phyloP scores from a whole-genome alignment of 495 filamentous ascomycete genomes.

The Amorphotheca resinae region DNA sequence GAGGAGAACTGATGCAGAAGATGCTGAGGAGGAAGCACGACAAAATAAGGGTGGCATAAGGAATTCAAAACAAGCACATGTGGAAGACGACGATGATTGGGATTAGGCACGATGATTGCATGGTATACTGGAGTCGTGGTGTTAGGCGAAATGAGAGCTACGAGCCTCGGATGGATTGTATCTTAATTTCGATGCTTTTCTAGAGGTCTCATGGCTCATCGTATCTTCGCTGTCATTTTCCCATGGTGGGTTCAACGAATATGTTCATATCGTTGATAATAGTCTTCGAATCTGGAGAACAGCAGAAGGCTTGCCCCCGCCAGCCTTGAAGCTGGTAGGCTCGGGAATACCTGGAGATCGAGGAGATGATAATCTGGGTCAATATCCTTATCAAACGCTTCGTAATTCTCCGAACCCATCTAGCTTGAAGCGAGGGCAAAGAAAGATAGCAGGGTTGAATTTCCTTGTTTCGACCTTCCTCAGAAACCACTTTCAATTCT shows the following conservation, averaged over 20 bases:
- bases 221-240: not conserved
- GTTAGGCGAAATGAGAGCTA: not conserved
- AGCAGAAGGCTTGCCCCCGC: not conserved
- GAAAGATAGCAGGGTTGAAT: too few species aligned
- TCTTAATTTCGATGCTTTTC: not conserved
- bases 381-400: too few species aligned
- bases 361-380: too few species aligned
- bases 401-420: too few species aligned
- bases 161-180: not conserved
- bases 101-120: slow-evolving; percentile 36
- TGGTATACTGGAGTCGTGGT: not conserved
- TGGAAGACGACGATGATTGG: slow-evolving; percentile 64
- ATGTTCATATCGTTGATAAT: not conserved
- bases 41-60: slow-evolving; percentile 33
- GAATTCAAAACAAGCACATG: slow-evolving; percentile 29
- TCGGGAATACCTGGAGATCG: too few species aligned
- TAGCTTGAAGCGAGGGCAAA: too few species aligned
- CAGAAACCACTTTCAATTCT: too few species aligned
- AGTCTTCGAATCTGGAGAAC: too few species aligned
- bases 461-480: too few species aligned
- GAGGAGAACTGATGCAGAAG: slow-evolving; percentile 45
- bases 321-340: too few species aligned
- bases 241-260: not conserved
- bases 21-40: slow-evolving; percentile 34
- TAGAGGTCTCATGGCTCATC: not conserved